A percentile compares a stretch with the other conserved stretches of the same genome.
Conservation (phyloP, 495 filamentous ascomycete genomes). For the Cudoniella acicularis region DNA sequence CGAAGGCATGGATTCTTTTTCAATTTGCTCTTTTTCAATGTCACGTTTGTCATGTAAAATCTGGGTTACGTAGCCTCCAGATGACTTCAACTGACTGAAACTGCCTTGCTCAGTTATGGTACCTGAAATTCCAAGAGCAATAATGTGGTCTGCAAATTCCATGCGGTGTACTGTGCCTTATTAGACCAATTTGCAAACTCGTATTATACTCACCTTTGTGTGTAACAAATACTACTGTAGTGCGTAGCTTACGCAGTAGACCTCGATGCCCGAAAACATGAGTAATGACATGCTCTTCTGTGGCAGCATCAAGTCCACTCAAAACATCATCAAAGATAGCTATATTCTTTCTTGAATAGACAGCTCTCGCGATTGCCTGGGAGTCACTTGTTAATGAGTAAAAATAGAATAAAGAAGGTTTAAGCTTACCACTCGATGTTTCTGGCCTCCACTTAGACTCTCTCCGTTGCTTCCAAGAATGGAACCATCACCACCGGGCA, state of each 20-base stretch:
- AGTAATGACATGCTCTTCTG: slow-evolving; percentile 57
- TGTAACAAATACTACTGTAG: slow-evolving; percentile 37
- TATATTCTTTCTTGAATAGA: slow-evolving; percentile 34
- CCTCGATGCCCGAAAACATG: slow-evolving; percentile 48
- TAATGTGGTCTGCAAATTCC: slow-evolving; percentile 44
- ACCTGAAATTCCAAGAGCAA: slow-evolving; percentile 42
- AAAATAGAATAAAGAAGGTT: not conserved
- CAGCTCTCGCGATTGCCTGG: slow-evolving; percentile 29
- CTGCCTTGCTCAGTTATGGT: slow-evolving; percentile 43
- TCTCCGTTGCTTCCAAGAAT: slow-evolving; percentile 53
- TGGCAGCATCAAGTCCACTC: slow-evolving; percentile 55
- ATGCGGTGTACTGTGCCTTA: slow-evolving; percentile 36
- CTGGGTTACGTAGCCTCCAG: slow-evolving; percentile 44
- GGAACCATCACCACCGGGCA: slow-evolving; percentile 52
- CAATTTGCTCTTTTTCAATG: not conserved
- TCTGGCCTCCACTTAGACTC: slow-evolving; percentile 56
- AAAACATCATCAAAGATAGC: slow-evolving; percentile 36
- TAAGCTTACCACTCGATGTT: slow-evolving; percentile 43
- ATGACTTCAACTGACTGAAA: slow-evolving; percentile 38
- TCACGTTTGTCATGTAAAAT: slow-evolving; percentile 23
- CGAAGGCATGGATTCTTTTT: not conserved
- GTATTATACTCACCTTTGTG: not conserved
- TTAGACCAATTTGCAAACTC: not conserved
- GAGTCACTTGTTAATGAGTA: not conserved
- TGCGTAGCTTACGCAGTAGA: slow-evolving; percentile 43